phyloP scores from a whole-genome alignment of 257 asterid species.

The Handroanthus guayacan region DNA sequence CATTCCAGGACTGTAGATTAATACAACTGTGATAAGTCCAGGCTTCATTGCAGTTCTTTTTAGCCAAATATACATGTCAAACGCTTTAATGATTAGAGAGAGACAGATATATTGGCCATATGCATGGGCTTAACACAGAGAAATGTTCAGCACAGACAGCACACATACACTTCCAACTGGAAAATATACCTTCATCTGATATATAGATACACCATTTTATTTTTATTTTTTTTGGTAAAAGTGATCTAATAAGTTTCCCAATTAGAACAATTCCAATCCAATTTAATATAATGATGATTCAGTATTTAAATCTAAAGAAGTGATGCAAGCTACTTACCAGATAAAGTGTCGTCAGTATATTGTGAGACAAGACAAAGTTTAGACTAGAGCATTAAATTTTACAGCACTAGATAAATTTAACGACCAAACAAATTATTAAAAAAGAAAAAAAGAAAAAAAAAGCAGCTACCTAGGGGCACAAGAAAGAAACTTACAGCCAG shows the following conservation, averaged over 20 bases:
- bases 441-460: too few relatives aligned
- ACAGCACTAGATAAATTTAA: slow-evolving; percentile 7
- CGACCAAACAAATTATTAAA: slow-evolving; percentile 7
- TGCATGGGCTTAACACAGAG: not conserved
- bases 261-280: not conserved
- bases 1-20: slow-evolving; percentile 83
- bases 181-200: not conserved
- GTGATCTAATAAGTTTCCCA: slow-evolving; percentile 5
- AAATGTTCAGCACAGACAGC: not conserved
- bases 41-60: slow-evolving; percentile 19
- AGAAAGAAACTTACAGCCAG: slow-evolving; percentile 88
- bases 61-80: not conserved
- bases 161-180: not conserved
- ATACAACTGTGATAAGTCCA: slow-evolving; percentile 33
- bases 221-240: not conserved
- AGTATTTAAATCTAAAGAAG: slow-evolving; percentile 14
- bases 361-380: not conserved
- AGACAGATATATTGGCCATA: not conserved
- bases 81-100: slow-evolving; percentile 6
- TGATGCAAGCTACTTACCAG: slow-evolving; percentile 9
- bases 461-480: slow-evolving; percentile 19
- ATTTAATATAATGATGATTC: not conserved
- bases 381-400: slow-evolving; percentile 14
- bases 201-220: slow-evolving; percentile 4
- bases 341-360: slow-evolving; percentile 3